Percentiles rank a stretch among this genome's conserved stretches.
Evolutionary conservation across 306 rosid genomes (phyloP).

Genomic region (Quillaja saponaria): DNA sequence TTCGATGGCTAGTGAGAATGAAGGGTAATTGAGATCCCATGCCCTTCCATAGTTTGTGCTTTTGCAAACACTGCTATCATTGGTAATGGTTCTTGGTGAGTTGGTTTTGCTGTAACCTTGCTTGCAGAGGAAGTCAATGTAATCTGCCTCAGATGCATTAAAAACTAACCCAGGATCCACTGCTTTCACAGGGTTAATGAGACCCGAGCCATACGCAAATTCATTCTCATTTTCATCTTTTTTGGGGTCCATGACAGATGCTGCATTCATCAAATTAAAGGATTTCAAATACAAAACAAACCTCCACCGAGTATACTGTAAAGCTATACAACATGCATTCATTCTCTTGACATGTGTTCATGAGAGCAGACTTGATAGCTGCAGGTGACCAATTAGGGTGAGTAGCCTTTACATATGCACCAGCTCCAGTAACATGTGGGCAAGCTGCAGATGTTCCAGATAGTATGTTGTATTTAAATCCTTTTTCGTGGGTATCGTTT

Average conservation of each 20-base stretch:
- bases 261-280: too few species aligned
- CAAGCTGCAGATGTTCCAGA: slow-evolving; percentile 38
- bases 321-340: too few species aligned
- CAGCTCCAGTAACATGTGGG: slow-evolving; percentile 36
- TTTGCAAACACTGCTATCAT: slow-evolving; percentile 21
- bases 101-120: slow-evolving; percentile 41
- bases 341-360: slow-evolving; percentile 27
- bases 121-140: slow-evolving; percentile 21
- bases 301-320: too few species aligned
- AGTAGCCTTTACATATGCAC: slow-evolving; percentile 37
- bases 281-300: too few species aligned
- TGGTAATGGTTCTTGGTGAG: too few species aligned
- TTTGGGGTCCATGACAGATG: slow-evolving; percentile 12
- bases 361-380: slow-evolving; percentile 47
- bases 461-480: not conserved
- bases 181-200: slow-evolving; percentile 32
- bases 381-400: slow-evolving; percentile 43
- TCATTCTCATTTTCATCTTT: slow-evolving; percentile 22
- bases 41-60: slow-evolving; percentile 22
- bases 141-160: slow-evolving; percentile 22
- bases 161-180: slow-evolving; percentile 34
- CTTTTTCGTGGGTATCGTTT: not conserved
- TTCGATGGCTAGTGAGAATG: slow-evolving; percentile 29
- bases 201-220: slow-evolving; percentile 30
- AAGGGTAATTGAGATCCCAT: slow-evolving; percentile 41